phyloP scores from a whole-genome alignment of 345 rosid genomes.

The Aquilaria malaccensis region DNA sequence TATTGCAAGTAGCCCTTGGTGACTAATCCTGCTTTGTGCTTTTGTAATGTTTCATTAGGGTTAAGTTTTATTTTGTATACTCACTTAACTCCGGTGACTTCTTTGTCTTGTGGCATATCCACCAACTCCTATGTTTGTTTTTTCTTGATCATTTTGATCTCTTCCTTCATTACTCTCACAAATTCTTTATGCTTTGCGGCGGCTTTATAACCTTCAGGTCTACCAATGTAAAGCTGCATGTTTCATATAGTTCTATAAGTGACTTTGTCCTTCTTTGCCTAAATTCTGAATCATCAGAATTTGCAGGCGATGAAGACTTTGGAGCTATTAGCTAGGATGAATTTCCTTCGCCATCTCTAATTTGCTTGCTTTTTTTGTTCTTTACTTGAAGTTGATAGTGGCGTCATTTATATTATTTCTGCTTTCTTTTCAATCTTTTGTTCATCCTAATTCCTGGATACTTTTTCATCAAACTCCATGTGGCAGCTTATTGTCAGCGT shows the following conservation, averaged over 20 bases:
- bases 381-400: too few relatives aligned
- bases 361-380: too few relatives aligned
- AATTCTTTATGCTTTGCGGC: background rate
- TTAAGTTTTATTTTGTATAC: background rate
- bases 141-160: background rate
- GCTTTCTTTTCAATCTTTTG: too few relatives aligned
- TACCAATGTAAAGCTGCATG: background rate
- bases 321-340: too few relatives aligned
- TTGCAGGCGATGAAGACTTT: too few relatives aligned
- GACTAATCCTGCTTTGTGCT: background rate
- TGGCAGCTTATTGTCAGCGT: too few relatives aligned
- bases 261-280: background rate
- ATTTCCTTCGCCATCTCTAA: too few relatives aligned
- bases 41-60: background rate
- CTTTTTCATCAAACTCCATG: too few relatives aligned
- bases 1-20: background rate
- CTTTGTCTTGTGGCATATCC: background rate
- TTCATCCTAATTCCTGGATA: too few relatives aligned
- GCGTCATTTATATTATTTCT: too few relatives aligned
- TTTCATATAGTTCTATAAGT: background rate
- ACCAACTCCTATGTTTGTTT: too few relatives aligned
- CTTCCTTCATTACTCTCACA: background rate
- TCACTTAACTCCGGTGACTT: background rate
- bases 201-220: background rate
- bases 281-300: too few relatives aligned